Evolutionary conservation across 306 rosid species (phyloP), one percentile per base, ranked within the genome.

Genomic region (Quercus mongolica): DNA sequence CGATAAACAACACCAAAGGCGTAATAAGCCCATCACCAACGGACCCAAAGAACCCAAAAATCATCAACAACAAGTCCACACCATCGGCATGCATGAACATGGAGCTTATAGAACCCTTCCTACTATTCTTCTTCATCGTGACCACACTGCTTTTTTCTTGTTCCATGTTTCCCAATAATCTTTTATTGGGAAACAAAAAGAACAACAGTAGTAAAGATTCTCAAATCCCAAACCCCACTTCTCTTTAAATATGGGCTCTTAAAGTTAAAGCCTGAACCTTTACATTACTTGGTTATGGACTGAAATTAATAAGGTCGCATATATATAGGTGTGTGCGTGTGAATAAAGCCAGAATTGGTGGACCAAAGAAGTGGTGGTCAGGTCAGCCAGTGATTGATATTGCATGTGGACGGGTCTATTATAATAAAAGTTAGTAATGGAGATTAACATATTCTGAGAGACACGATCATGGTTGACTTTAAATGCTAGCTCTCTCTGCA

Each of bases 81-180:
- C 65, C 25, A 30, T 85, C 88, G 11, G 81, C 85, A 23, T 85
- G 88, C 76, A 41, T 78, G 76, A 85, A 85, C 17, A 85, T 78
- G 69, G 88, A 74, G 20, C 83, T 12, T 35, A 85, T 4, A 9
- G 88, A 62, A n/a, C 81, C 85, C 38, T 17, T 61, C 2, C 21
- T 28, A 20, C 21, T 28, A 20, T 31, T 69, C 54, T 69, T 58
- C 69, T 30, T 74, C 69, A 19, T 58, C 67, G 10, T 15, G 26
- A 23, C 78, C 9, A 11, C 54, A 17, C 56, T 8, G 17, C 5
- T 41, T 8, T 56, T 33, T 74, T 74, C 20, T 26, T 58, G 19
- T 33, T 33, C 69, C 69, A 57, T 58, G 58, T 74, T 74, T 31
- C 51, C 70, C 17, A 4, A 5, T 41, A 41, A 41, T 41, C 46